phyloP scores from a whole-genome alignment of 1,284 basidiomycete species.

The Amylostereum areolatum region DNA sequence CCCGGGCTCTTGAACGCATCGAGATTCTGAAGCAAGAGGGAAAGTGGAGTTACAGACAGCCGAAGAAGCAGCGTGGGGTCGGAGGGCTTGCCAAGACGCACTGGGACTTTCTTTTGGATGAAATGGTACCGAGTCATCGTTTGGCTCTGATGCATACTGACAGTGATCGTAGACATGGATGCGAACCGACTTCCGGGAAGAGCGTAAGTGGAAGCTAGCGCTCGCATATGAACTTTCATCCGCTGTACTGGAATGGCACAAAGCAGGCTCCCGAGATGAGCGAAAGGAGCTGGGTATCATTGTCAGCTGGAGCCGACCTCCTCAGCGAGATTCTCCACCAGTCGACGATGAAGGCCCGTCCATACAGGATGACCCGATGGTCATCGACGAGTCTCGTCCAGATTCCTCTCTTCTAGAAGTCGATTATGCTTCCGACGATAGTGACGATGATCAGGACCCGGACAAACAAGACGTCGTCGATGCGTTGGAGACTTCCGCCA shows the following conservation, averaged over 20 bases:
- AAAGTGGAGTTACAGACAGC: conserved; percentile 92
- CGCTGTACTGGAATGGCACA: conserved; percentile 85
- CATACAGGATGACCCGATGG: conserved; percentile 11
- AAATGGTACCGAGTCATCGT: conserved; percentile 67
- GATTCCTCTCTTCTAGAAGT: conserved; percentile 20
- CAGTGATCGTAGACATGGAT: conserved; percentile 79
- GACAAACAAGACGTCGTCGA: conserved; percentile 51
- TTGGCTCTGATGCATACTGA: conserved; percentile 3
- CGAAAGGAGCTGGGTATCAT: conserved; percentile 65
- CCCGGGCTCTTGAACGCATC: conserved; percentile 81
- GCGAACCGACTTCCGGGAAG: conserved; percentile 91
- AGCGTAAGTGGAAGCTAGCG: conserved; percentile 88
- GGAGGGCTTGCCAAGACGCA: conserved; percentile 82
- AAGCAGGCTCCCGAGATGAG: conserved; percentile 58
- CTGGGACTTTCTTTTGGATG: conserved; percentile 95
- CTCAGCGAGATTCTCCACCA: conserved; percentile 19
- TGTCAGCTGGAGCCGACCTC: conserved; percentile 56
- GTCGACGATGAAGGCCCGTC: conserved; percentile 19
- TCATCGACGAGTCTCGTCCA: conserved; percentile 13
- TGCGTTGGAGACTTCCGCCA: conserved; percentile 41
- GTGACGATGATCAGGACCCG: conserved; percentile 51
- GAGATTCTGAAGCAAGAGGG: conserved; percentile 79
- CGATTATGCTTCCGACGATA: conserved; percentile 44
- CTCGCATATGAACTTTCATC: conserved; percentile 83
- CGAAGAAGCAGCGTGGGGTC: conserved; percentile 85